A percentile compares a stretch with the other conserved stretches of the same genome.
These are phyloP conservation scores for Pistacia atlantica DNA, from an alignment of 345 rosid species.

Conservation along the genomic window DNA sequence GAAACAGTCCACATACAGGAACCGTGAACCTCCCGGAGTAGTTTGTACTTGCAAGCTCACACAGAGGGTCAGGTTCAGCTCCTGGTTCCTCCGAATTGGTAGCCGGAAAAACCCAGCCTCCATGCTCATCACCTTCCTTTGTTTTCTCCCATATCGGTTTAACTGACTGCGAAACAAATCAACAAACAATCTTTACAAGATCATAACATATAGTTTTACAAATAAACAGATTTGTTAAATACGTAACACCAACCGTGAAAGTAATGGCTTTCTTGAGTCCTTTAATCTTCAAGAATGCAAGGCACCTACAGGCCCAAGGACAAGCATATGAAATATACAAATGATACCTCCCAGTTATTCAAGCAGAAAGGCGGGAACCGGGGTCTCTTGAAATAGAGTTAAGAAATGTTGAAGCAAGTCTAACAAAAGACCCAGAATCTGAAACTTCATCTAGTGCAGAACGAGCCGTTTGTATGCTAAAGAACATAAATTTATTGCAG, in stretches of 20 bases:
- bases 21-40: too few relatives aligned
- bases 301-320: constrained; percentile 94
- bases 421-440: constrained; percentile 66
- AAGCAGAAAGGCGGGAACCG: constrained; percentile 66
- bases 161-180: too few relatives aligned
- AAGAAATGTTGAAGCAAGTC: constrained; percentile 82
- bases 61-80: too few relatives aligned
- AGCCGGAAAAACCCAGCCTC: too few relatives aligned
- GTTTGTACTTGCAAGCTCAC: too few relatives aligned
- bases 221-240: neutral
- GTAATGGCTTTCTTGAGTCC: constrained; percentile 78
- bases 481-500: neutral
- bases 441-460: constrained; percentile 81
- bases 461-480: constrained; percentile 65
- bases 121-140: constrained; percentile 4
- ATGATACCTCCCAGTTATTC: constrained; percentile 93
- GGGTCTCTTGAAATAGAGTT: constrained; percentile 31
- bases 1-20: too few relatives aligned
- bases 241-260: constrained; percentile 56
- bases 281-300: constrained; percentile 78
- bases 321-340: constrained; percentile 92
- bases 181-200: too few relatives aligned
- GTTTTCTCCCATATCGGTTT: constrained; percentile 4
- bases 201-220: neutral
- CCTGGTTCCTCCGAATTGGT: too few relatives aligned